phyloP scores from a whole-genome alignment of 2,329 filamentous ascomycete species.

The Pseudogymnoascus sp. region DNA sequence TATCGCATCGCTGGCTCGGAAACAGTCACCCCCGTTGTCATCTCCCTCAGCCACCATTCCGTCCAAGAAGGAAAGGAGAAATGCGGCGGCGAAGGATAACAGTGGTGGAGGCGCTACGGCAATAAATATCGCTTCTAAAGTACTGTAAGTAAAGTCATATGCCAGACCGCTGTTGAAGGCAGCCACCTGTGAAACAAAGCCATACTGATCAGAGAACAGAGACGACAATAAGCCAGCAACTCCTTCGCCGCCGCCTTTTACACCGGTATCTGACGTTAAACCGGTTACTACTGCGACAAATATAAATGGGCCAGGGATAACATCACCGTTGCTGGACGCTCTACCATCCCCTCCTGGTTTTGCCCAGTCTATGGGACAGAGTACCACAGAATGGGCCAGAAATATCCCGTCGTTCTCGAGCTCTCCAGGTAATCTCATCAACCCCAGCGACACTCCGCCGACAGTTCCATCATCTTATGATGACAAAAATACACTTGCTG shows the following conservation, averaged over 20 bases:
- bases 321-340: conserved; percentile 26
- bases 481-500: conserved; percentile 22
- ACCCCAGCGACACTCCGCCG: conserved; percentile 39
- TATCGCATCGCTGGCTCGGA: conserved; percentile 18
- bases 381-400: conserved; percentile 38
- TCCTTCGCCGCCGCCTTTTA: conserved; percentile 15
- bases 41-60: conserved; percentile 22
- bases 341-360: conserved; percentile 25
- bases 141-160: conserved; percentile 21
- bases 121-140: conserved; percentile 26
- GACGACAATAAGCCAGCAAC: conserved; percentile 16
- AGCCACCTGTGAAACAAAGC: neutral
- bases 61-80: conserved; percentile 27
- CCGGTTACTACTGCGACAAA: conserved; percentile 19
- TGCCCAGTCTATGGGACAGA: conserved; percentile 22
- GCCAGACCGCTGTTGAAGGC: neutral
- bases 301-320: conserved; percentile 18
- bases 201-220: conserved; percentile 17
- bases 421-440: conserved; percentile 35
- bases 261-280: conserved; percentile 23
- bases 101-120: conserved; percentile 25
- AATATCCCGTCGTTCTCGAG: conserved; percentile 35
- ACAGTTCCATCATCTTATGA: conserved; percentile 29
- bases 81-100: conserved; percentile 29
- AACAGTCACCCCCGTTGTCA: conserved; percentile 21